Base-by-base conservation (phyloP, 257 asterid genomes). In the Fraxinus anomala region DNA sequence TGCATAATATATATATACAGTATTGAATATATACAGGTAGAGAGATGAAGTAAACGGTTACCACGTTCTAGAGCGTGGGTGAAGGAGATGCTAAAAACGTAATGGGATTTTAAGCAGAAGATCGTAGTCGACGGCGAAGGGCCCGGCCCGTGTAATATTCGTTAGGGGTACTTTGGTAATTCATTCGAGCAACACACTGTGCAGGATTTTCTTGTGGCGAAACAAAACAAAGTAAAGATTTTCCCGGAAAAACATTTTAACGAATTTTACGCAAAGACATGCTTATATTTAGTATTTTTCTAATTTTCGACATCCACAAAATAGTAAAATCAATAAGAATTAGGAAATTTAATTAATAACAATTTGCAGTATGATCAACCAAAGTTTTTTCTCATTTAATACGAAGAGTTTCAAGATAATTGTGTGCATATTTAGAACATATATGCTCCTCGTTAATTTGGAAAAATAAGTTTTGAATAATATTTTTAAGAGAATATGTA, bases 61-160 rank as follows among this genome's bases (percentile, higher is more conserved):
- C 83, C 89, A 85, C 87, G 86, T 83, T 83, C 85, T 59, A 73
- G 76, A 49, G 74, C 39, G 82, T 74, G 76, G 79, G 78, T 37
- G 30, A 8, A 73, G 5, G 34, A 30, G 17, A 2, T 63, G 68
- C 34, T 7, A 13, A 3, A 63, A 63, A 63, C 12, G 68, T 8
- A 61, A 61, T n/a, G 31, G 17, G 19, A 9, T 23, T 23, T 63
- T 23, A 2, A 24, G 69, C 69, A 63, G 69, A 24, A 63, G 34
- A 63, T 23, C 69, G 34, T 11, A 24, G 69, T 9, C 34, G 69
- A 3, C 69, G 16, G 34, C 34, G 68, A 63, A 3, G 19, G 68
- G 68, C 33, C 33, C 68, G 68, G 68, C 19, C 33, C 68, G 68
- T 61, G 33, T 23, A 61, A 61, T 61, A 7, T 61, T 61, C 69